A percentile compares a stretch with the other conserved stretches of the same genome.
These are phyloP conservation scores for Striga hermonthica DNA, from an alignment of 305 asterid species.

Conservation along the genomic window DNA sequence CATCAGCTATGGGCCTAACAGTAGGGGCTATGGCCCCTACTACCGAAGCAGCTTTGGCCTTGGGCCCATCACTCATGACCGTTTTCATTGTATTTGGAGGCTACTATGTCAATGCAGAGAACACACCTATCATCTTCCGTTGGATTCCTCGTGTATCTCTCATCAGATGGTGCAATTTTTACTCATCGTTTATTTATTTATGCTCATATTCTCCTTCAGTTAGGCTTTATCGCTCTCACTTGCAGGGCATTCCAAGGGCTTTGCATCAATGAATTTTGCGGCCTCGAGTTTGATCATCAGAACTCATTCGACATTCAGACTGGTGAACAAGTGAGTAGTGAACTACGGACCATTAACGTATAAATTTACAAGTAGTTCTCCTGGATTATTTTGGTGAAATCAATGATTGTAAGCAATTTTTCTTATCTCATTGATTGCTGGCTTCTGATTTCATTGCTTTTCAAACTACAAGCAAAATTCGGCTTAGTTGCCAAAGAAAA, in stretches of 20 bases:
- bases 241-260: conserved; percentile 98
- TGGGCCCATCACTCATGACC: conserved; percentile 96
- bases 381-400: no score
- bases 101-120: conserved; percentile 83
- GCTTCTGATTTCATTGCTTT: no score
- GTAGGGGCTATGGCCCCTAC: conserved; percentile 97
- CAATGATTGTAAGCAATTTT: no score
- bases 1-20: conserved; percentile 97
- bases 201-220: conserved; percentile 11
- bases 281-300: conserved; percentile 90
- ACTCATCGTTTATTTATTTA: background rate
- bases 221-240: conserved; percentile 26
- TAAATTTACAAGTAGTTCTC: no score
- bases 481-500: no score
- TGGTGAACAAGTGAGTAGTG: conserved; percentile 84
- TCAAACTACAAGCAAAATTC: no score
- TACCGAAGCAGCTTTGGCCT: conserved; percentile 94
- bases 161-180: conserved; percentile 67
- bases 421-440: no score
- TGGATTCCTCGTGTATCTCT: conserved; percentile 97
- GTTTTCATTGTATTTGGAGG: conserved; percentile 98
- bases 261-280: conserved; percentile 82
- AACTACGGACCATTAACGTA: background rate
- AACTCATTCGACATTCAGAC: conserved; percentile 69
- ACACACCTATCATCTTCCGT: conserved; percentile 85